Evolutionary conservation across 345 rosid species (phyloP).

Genomic region (Boechera divaricarpa): DNA sequence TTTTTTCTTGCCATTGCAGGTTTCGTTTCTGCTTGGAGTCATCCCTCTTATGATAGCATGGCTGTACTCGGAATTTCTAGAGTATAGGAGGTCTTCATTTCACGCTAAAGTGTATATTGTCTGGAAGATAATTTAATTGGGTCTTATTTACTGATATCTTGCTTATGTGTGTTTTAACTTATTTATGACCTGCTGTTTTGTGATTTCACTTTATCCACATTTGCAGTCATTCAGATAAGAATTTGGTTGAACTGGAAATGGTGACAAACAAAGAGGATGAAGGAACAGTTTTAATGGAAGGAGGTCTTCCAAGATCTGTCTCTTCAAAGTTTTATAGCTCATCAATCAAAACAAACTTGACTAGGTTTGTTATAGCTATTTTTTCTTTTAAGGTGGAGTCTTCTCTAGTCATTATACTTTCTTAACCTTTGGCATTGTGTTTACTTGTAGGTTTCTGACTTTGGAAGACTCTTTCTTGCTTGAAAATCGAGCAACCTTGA

Average conservation of each 20-base stretch:
- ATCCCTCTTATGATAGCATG: conserved; percentile 80
- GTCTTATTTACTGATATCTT: not conserved
- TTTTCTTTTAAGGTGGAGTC: not conserved
- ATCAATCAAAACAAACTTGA: conserved; percentile 65
- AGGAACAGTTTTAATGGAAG: conserved; percentile 79
- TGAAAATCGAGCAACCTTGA: conserved; percentile 78
- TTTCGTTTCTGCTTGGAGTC: conserved; percentile 83
- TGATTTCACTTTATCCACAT: not conserved
- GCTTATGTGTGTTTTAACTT: not conserved
- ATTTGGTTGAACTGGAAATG: conserved; percentile 74
- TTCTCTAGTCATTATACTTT: not conserved
- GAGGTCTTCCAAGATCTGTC: conserved; percentile 77
- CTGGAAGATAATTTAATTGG: not conserved
- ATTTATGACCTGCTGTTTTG: not conserved
- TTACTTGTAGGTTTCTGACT: conserved; percentile 67
- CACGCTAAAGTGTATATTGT: conserved; percentile 74
- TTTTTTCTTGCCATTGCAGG: conserved; percentile 33
- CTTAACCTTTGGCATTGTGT: conserved; percentile 5
- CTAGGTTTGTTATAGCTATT: conserved; percentile 53
- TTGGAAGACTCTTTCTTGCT: conserved; percentile 89
- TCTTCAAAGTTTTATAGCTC: conserved; percentile 65
- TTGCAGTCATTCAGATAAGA: conserved; percentile 88
- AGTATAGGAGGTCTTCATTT: conserved; percentile 61
- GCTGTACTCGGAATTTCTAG: conserved; percentile 81
- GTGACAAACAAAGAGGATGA: conserved; percentile 74